phyloP scores from a whole-genome alignment of 345 rosid species.

The Rubroshorea leprosula region DNA sequence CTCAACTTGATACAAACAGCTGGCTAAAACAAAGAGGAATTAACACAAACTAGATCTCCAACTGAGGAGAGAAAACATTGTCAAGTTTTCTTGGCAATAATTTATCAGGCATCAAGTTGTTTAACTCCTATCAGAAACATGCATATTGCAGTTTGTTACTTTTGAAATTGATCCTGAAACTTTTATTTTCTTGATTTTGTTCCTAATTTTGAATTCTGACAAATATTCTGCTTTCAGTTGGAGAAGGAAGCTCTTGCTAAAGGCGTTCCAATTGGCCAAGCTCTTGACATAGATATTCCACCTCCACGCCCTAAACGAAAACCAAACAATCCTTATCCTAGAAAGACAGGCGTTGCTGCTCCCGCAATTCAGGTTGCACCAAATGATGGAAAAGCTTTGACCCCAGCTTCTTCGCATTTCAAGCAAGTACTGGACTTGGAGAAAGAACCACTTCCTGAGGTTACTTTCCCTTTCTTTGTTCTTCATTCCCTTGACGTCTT shows the following conservation, averaged over 20 bases:
- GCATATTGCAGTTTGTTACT: no score
- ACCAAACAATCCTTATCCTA: conserved; percentile 93
- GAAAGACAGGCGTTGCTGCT: conserved; percentile 49
- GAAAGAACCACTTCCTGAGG: conserved; percentile 57
- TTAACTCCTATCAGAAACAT: no score
- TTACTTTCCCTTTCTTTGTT: conserved; percentile 19
- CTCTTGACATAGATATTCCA: conserved; percentile 80
- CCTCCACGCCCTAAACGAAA: conserved; percentile 97
- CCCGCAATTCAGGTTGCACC: conserved; percentile 27
- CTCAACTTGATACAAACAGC: no score
- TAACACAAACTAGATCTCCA: no score
- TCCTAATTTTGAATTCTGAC: conserved; percentile 8
- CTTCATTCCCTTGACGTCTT: conserved; percentile 5
- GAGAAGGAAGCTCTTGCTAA: conserved; percentile 93
- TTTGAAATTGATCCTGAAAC: no score
- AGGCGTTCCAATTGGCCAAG: conserved; percentile 68
- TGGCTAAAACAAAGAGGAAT: no score
- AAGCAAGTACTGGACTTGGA: conserved; percentile 56
- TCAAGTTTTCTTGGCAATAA: no score
- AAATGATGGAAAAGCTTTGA: conserved; percentile 46
- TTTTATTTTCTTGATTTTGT: conserved; percentile 1
- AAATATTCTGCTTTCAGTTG: conserved; percentile 44
- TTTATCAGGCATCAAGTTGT: no score
- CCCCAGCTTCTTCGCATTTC: conserved; percentile 33
- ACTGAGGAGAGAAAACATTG: no score